Evolutionary conservation across 1,139 yeast genomes (phyloP).

Genomic region (Suzukiozyma palmioleophila): DNA sequence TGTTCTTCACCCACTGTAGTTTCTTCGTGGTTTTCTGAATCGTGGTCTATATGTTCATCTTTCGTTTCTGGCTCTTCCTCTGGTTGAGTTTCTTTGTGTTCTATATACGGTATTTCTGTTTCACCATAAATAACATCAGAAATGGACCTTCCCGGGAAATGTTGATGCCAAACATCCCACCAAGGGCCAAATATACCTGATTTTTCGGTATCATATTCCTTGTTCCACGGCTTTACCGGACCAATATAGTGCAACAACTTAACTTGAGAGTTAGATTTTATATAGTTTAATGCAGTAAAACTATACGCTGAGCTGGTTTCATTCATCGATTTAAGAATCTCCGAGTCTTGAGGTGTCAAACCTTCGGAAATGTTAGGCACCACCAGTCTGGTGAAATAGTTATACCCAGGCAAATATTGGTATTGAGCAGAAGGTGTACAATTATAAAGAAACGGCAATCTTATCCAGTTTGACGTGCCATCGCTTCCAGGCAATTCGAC

Average conservation of each 20-base stretch:
- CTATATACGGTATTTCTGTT: background rate
- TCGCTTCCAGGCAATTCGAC: slow-evolving; percentile 9
- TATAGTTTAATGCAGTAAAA: slow-evolving; percentile 22
- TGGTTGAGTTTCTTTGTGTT: slow-evolving; percentile 4
- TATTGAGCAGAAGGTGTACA: slow-evolving; percentile 83
- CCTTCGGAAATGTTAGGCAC: background rate
- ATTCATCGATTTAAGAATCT: slow-evolving; percentile 11
- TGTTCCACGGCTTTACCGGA: slow-evolving; percentile 73
- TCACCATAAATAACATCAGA: slow-evolving; percentile 10
- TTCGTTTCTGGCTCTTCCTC: slow-evolving; percentile 6
- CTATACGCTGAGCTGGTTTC: slow-evolving; percentile 19
- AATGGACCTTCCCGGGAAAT: slow-evolving; percentile 21
- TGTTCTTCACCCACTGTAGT: slow-evolving; percentile 6
- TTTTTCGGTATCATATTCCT: slow-evolving; percentile 11
- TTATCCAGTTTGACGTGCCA: slow-evolving; percentile 49
- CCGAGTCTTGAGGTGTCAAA: slow-evolving; percentile 5
- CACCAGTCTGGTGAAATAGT: slow-evolving; percentile 37
- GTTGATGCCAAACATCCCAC: slow-evolving; percentile 43
- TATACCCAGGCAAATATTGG: slow-evolving; percentile 78
- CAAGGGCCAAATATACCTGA: slow-evolving; percentile 28
- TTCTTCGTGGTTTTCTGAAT: slow-evolving; percentile 2
- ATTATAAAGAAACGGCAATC: slow-evolving; percentile 76
- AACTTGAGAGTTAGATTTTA: slow-evolving; percentile 29
- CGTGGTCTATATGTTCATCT: slow-evolving; percentile 1
- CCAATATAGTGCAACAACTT: slow-evolving; percentile 82